phyloP scores from a whole-genome alignment of 257 asterid species.

The Prunella vulgaris region DNA sequence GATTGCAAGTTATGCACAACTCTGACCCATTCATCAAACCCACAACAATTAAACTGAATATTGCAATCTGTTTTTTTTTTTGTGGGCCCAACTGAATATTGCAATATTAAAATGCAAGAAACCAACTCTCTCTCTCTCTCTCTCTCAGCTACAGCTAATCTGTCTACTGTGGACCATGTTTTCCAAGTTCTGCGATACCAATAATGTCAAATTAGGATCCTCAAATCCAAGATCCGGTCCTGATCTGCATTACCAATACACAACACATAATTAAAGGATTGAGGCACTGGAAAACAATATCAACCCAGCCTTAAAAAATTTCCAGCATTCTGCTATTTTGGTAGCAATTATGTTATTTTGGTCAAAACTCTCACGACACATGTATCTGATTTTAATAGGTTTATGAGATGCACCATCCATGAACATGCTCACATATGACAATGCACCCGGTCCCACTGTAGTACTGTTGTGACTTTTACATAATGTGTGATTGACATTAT shows the following conservation, averaged over 20 bases:
- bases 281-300: not conserved
- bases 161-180: slow-evolving; percentile 67
- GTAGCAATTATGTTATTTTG: no score
- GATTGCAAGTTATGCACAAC: no score
- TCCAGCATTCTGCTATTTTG: no score
- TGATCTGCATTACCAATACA: slow-evolving; percentile 45
- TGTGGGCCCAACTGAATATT: not conserved
- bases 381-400: no score
- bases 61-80: no score
- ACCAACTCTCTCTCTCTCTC: not conserved
- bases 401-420: not conserved
- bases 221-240: slow-evolving; percentile 83
- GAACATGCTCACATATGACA: not conserved
- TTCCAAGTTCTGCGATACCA: slow-evolving; percentile 75
- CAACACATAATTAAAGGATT: not conserved
- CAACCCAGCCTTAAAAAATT: no score
- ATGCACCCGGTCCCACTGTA: no score
- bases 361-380: no score
- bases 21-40: not conserved
- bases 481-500: not conserved
- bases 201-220: slow-evolving; percentile 76
- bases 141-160: slow-evolving; percentile 48
- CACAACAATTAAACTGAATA: not conserved
- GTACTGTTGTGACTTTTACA: no score
- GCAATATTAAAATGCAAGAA: not conserved